Evolutionary conservation across 176 grass and related monocot genomes (phyloP), one percentile per base, ranked within the genome.

Genomic region (Aegilops tauschii): DNA sequence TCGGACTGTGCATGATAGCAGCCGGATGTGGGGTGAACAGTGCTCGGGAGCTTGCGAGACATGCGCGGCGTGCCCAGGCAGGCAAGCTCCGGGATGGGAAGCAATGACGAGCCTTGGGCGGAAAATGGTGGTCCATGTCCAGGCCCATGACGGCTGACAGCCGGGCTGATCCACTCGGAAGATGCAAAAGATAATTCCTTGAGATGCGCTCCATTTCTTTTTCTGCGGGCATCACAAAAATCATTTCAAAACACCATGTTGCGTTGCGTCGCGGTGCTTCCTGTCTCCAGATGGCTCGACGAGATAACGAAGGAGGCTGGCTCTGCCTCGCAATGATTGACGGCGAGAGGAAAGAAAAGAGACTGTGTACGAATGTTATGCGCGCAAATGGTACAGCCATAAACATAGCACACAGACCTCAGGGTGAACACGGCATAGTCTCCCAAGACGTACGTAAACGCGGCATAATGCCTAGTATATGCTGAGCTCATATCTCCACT

Each of bases 271-370:
- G 8, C 79, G 10, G 72, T 20, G 63, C 80, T 54, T 79, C 76
- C 21, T 61, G 39, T 9, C 23, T 30, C 31, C 36, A 2, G 12
- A 50, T 50, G 73, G 44, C 45, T 59, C 30, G 58, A 42, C 42
- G 37, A 12, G 81, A 84, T n/a, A 64, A 25, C 8, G 67, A 66
- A 68, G 13, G 27, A 36, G 21, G 12, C 39, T 17, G n/a, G 0
- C 9, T 50, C 63, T 23, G 18, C 6, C 8, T 83, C 35, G 4
- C 58, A 47, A 89, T 85, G 87, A 89, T 85, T 85, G 76, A 9
- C 66, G 13, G 5, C 73, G 34, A 9, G 36, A 52, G 10, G 2
- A 34, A 36, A 35, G 2, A 27, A 18, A 36, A 23, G 8, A 13
- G 18, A 18, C 10, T 3, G 9, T 1, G 58, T 3, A 62, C n/a